Evolutionary conservation across 2,329 filamentous ascomycete genomes (phyloP), one percentile per base, ranked within the genome.

Genomic region (Septoria linicola): DNA sequence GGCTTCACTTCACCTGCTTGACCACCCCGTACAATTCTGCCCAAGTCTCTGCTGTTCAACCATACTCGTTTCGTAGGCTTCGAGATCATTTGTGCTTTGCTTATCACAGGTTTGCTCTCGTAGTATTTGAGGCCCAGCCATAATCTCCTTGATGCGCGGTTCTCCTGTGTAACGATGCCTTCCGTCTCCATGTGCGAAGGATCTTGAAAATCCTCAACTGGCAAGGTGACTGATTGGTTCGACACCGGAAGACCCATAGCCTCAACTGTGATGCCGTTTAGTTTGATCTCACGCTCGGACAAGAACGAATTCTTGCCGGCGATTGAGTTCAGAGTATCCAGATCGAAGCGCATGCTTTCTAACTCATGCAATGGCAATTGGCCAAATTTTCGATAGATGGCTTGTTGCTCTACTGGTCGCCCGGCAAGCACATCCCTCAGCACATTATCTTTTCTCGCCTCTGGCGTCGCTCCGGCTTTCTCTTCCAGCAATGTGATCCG

Each of bases 41-140:
- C 77, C 54, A 96, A 70, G 40, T 84, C 80, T 13, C 73, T 57
- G 19, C 85, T 76, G 43, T 82, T 77, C 55, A 89, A 76, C 61
- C 79, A 86, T 67, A 95, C 80, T 61, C 82, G 72, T 59, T 89
- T 79, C 63, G 81, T 91, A 8, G 89, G 87, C 70, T 85, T 92
- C 65, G 81, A 86, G 54, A 95, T 76, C 66, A 86, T 69, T 41
- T 72, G 70, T 64, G 92, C 78, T 58, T 81, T 78, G 56, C 76
- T 77, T 60, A 96, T 73, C 17, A 96, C 89, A 4, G 91, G 89
- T 70, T 84, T 78, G 66, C 87, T 87, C 61, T 90, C 83, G 81
- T 82, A 88, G 79, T 96, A 96, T 75, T 96, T 96, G 64, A 96
- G 75, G 1, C 89, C 89, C 10, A 96, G 72, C 91, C 91, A 96